Percentiles rank a stretch among this genome's conserved stretches.
phyloP scores from a whole-genome alignment of 2,329 filamentous ascomycete species.

The Diaporthe amygdali region DNA sequence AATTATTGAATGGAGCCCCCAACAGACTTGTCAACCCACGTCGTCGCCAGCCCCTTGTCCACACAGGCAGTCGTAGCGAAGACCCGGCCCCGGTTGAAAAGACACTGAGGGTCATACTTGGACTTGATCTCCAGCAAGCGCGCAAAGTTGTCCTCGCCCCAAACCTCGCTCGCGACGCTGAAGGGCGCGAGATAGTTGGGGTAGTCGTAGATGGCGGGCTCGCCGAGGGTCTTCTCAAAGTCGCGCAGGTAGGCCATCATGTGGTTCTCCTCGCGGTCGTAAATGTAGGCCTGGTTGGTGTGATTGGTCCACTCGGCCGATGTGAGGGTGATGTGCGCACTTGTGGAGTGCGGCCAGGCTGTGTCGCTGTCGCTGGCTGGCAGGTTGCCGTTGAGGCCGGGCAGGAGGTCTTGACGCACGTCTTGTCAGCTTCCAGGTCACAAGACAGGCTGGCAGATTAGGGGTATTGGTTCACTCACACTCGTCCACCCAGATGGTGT shows the following conservation, averaged over 20 bases:
- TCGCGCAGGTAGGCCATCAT: conserved; percentile 19
- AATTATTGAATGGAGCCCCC: neutral
- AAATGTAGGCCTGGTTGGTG: conserved; percentile 11
- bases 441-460: neutral
- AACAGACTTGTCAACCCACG: conserved; percentile 2
- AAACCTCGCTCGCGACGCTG: conserved; percentile 14
- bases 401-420: conserved; percentile 2
- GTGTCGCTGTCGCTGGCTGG: conserved; percentile 18
- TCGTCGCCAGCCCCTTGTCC: conserved; percentile 16
- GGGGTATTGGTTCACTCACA: neutral
- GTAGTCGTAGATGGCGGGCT: conserved; percentile 18
- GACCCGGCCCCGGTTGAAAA: conserved; percentile 15
- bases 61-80: conserved; percentile 12
- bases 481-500: conserved; percentile 21
- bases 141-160: conserved; percentile 20
- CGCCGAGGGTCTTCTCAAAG: neutral
- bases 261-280: conserved; percentile 16
- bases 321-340: conserved; percentile 19
- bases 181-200: conserved; percentile 21
- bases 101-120: conserved; percentile 21
- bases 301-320: conserved; percentile 22
- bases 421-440: neutral
- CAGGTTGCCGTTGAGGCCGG: neutral
- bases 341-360: conserved; percentile 22
- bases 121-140: conserved; percentile 19